Base-by-base conservation (phyloP, 331 rosid genomes). In the Rhamnella rubrinervis region DNA sequence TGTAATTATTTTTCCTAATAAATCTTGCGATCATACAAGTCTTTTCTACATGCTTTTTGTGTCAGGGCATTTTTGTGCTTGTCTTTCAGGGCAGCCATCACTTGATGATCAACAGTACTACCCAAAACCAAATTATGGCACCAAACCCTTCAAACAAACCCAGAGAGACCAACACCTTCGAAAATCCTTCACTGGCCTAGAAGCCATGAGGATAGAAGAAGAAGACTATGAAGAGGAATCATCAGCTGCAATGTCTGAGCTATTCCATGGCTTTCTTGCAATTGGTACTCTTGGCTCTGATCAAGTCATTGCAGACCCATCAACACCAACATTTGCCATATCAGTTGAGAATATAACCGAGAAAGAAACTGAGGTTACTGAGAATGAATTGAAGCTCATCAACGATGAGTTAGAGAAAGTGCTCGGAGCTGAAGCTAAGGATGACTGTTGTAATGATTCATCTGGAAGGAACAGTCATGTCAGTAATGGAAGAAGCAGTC, bases 211-310 rank as follows among this genome's bases (percentile, higher is more conserved):
- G 57, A 59, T 67, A 62, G 91, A 71, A 49, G 89, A 87, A 57
- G 93, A 88, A 16, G 83, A 89, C 58, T 80, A 79, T 46, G 93
- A 86, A 9, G 87, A 82, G 10, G 96, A 85, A 71, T 53, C 89
- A 41, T 55, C 86, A 1, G 77, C 72, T 61, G 73, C 78, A 17
- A 81, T 87, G 62, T 82, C 78, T 72, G 93, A 90, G 71, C 83
- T 85, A 80, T 95, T 91, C 80, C 97, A 93, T 46, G 99, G 99
- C 15, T 95, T 95, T 69, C 82, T 95, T n/a, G 96, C 99, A 5
- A 91, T 95, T 18, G 99, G 99, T 62, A 95, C 99, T 26, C 92
- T 95, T 53, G 97, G 97, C n/a, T 78, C 90, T 8, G 96, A 89
- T 12, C 92, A 91, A 69, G 69, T 77, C 16, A 67, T 76, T 38